Evolutionary conservation across 2,329 filamentous ascomycete species (phyloP).

Genomic region (Aspergillus brunneoviolaceus): DNA sequence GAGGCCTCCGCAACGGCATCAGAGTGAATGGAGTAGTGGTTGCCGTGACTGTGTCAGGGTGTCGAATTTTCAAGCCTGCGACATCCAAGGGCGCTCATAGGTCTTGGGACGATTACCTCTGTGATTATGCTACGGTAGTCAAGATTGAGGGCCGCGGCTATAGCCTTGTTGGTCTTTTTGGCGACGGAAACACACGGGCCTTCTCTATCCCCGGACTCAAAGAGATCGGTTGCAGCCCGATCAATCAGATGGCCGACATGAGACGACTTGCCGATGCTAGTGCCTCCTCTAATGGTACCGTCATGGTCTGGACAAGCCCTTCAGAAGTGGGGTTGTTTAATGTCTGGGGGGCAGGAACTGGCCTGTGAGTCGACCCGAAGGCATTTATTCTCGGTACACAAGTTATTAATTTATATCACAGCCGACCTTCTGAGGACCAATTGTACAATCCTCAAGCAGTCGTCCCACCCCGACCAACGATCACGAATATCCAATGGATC

Average conservation of each 20-base stretch:
- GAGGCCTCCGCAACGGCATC: conserved; percentile 70
- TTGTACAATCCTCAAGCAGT: conserved; percentile 74
- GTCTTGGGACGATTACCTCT: conserved; percentile 78
- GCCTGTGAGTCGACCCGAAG: conserved; percentile 52
- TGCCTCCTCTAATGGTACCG: conserved; percentile 74
- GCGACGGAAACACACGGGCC: conserved; percentile 74
- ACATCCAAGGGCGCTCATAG: conserved; percentile 88
- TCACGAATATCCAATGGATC: conserved; percentile 95
- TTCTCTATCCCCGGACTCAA: conserved; percentile 86
- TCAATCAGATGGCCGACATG: conserved; percentile 69
- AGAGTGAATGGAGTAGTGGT: conserved; percentile 80
- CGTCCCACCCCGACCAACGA: conserved; percentile 80
- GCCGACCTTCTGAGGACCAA: conserved; percentile 61
- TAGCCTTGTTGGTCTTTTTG: conserved; percentile 80
- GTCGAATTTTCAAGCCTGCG: conserved; percentile 84
- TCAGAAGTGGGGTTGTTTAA: conserved; percentile 81
- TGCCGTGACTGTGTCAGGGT: conserved; percentile 70
- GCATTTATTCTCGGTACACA: neutral
- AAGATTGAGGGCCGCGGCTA: conserved; percentile 72
- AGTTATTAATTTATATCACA: conserved; percentile 20
- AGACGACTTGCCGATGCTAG: conserved; percentile 67
- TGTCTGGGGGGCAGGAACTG: conserved; percentile 74
- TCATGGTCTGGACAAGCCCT: conserved; percentile 85
- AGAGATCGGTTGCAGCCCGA: conserved; percentile 69
- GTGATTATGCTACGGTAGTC: conserved; percentile 75